Base-by-base conservation (phyloP, 1,284 basidiomycete genomes). In the Neonothopanus nambi region DNA sequence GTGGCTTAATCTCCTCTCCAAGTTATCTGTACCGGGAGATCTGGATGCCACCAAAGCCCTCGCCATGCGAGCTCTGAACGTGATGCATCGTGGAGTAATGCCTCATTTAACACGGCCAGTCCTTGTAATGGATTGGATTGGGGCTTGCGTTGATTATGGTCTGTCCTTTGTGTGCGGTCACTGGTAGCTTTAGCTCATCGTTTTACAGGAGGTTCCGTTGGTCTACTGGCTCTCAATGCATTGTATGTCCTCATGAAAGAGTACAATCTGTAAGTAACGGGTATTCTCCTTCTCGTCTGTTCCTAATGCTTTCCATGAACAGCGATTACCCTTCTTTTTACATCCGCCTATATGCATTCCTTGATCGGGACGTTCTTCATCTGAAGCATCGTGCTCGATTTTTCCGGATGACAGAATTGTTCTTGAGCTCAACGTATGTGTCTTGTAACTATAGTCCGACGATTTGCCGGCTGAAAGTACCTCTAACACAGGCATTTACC, bases 271-370 rank as follows among this genome's bases (percentile, higher is more conserved):
- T 91, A 61, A 66, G 90, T 77, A 38, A 5, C 8, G 8, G 11
- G 38, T 37, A 38, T 52, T 41, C 26, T 5, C 28, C 39, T 15
- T 42, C 36, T 45, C 38, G 18, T 37, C 8, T 17, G 21, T 37
- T 33, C 44, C 44, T 42, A 30, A 51, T 18, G 38, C 47, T 20
- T 35, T 48, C 38, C 48, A 17, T 35, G 33, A 45, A 20, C 55
- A 95, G 93, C 28, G 95, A 98, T 67, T 98, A 97, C 65, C 96
- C 97, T 3, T 87, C 86, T 8, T 98, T 99, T 73, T 99, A 98
- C 76, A 90, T 87, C 3, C 84, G 89, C n/a, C 79, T 99, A 3
- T 99, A 99, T 64, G 81, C 84, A 1, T 91, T 98, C 65, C 79
- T 99, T 11, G 89, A 94, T 65, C 78, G 86, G 15, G 84, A 94